These are phyloP conservation scores for Bruguiera hainesii DNA, from an alignment of 441 rosid species.

Conservation along the genomic window DNA sequence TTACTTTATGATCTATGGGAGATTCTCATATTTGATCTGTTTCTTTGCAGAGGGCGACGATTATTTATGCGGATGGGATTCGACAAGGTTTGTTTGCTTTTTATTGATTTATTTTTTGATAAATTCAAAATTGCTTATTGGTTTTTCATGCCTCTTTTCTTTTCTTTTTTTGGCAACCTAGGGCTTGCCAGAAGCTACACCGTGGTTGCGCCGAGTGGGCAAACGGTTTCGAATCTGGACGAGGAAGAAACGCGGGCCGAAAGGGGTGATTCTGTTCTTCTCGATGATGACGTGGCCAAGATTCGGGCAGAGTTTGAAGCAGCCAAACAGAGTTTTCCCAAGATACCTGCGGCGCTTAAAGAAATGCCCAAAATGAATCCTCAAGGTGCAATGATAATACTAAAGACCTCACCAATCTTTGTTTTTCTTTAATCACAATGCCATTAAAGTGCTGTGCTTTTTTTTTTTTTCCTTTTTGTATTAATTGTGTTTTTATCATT, in stretches of 20 bases:
- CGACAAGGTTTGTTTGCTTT: too few species aligned
- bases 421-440: neutral
- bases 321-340: conserved; percentile 64
- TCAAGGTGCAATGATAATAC: conserved; percentile 41
- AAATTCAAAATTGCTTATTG: neutral
- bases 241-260: conserved; percentile 25
- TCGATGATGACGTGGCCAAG: conserved; percentile 39
- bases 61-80: too few species aligned
- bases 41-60: too few species aligned
- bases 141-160: conserved; percentile 2
- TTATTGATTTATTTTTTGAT: too few species aligned
- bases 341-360: conserved; percentile 59
- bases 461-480: conserved; percentile 1
- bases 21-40: too few species aligned
- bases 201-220: conserved; percentile 26
- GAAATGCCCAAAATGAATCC: conserved; percentile 82
- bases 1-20: too few species aligned
- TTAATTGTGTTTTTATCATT: conserved; percentile 14
- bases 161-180: conserved; percentile 21
- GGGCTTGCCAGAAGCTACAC: conserved; percentile 34
- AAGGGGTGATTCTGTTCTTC: too few species aligned
- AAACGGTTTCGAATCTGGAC: conserved; percentile 28
- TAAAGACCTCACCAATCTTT: neutral
- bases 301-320: conserved; percentile 57
- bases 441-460: neutral